These are phyloP conservation scores for Microcyclosporella mali DNA, from an alignment of 2,329 filamentous ascomycete genomes.

Conservation along the genomic window DNA sequence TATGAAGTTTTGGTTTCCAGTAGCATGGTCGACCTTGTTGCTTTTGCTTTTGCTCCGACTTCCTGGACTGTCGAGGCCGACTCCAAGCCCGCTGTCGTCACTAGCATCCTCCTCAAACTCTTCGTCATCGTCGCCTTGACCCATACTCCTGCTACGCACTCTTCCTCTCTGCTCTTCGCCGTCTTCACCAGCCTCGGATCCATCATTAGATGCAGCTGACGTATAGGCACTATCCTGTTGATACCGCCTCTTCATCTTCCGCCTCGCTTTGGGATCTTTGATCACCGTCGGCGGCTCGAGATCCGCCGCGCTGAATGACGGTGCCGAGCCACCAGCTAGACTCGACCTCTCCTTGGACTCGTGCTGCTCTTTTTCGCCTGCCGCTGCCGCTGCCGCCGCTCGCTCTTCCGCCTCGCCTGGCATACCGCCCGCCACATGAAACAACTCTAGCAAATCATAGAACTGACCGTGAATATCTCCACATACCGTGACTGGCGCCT, in stretches of 20 bases:
- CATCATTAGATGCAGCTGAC: slow-evolving; percentile 43
- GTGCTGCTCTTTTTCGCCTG: slow-evolving; percentile 11
- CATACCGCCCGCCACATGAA: slow-evolving; percentile 94
- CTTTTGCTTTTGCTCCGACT: slow-evolving; percentile 34
- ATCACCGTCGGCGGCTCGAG: slow-evolving; percentile 87
- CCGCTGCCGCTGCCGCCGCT: slow-evolving; percentile 19
- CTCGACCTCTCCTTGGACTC: slow-evolving; percentile 15
- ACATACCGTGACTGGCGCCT: slow-evolving; percentile 92
- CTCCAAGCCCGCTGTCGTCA: slow-evolving; percentile 44
- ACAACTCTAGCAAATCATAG: slow-evolving; percentile 94
- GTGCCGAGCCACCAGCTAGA: slow-evolving; percentile 16
- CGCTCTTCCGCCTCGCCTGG: slow-evolving; percentile 59
- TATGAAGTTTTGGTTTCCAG: slow-evolving; percentile 62
- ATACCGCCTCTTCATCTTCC: slow-evolving; percentile 64
- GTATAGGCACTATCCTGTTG: slow-evolving; percentile 49
- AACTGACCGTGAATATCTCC: slow-evolving; percentile 99
- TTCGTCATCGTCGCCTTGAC: slow-evolving; percentile 23
- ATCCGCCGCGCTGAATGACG: slow-evolving; percentile 80
- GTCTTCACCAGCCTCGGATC: slow-evolving; percentile 34
- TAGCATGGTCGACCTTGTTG: slow-evolving; percentile 35
- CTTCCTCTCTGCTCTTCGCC: slow-evolving; percentile 40
- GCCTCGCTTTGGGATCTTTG: slow-evolving; percentile 77
- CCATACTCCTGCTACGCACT: slow-evolving; percentile 32
- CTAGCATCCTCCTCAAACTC: slow-evolving; percentile 41
- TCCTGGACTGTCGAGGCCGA: slow-evolving; percentile 34